Base-by-base conservation (phyloP, 1,139 yeast species). In the Pichia sp. region DNA sequence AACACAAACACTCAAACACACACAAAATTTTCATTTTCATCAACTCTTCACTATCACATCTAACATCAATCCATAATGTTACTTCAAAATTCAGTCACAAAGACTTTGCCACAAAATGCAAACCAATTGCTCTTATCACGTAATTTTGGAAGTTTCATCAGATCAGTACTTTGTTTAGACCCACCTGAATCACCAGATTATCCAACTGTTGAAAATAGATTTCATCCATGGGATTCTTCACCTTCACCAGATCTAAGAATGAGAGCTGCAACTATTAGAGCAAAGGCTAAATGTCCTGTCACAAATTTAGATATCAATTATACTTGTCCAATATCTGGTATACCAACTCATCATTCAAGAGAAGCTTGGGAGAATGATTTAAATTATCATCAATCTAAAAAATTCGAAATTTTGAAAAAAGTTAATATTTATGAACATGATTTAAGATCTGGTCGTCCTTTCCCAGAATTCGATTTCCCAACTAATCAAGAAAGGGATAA, bases 391-490 rank as follows among this genome's bases (percentile, higher is more conserved):
- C 59, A 66, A 20, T 60, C 75, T 37, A 74, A 79, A 53, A 75
- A 71, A 48, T 84, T 82, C 61, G 86, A 86, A 55, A 64, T 76
- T 40, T 72, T 91, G 67, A 80, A 80, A 56, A 83, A 84, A 62
- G 96, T 86, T 37, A 91, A 91, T 61, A 77, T 85, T 45, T 91
- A 82, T 61, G 98, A 91, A 63, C 97, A 91, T 60, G 98, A 91
- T 63, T 68, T 91, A 52, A 75, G 97, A 60, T 81, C 93, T 33
- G 97, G 97, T 1, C 75, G 97, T 55, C 83, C 81, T 42, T 89
- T 91, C 64, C 95, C 95, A 25, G 98, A 91, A 64, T 88, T 91
- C 59, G 91, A 85, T 51, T 88, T 91, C 65, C 97, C 98, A 4
- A 80, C 77, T 7, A 74, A 69, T 23, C 95, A 85, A 61, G 84